A percentile compares a stretch with the other conserved stretches of the same genome.
phyloP scores from a whole-genome alignment of 129 eudicot species.

The Cynara cardunculus region DNA sequence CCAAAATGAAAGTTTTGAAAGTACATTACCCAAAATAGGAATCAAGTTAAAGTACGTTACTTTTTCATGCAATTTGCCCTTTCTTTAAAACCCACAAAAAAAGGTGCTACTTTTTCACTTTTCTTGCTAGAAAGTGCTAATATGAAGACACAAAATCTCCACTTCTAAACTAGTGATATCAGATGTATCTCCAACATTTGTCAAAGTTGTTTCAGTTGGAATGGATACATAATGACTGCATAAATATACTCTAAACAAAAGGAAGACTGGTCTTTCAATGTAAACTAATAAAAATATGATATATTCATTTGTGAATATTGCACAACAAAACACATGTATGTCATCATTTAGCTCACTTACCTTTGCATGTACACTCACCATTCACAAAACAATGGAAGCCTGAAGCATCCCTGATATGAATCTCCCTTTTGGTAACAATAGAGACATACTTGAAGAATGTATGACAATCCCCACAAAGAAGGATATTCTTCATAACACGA shows the following conservation, averaged over 20 bases:
- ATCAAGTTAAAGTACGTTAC: too few relatives aligned
- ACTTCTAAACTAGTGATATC: background rate
- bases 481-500: conserved; percentile 65
- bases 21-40: too few relatives aligned
- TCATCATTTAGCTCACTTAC: conserved; percentile 30
- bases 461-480: conserved; percentile 92
- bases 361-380: conserved; percentile 78
- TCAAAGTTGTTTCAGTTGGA: background rate
- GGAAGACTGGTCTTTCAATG: background rate
- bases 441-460: conserved; percentile 73
- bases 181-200: background rate
- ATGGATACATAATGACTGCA: background rate
- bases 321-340: conserved; percentile 1
- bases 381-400: conserved; percentile 76
- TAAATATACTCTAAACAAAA: background rate
- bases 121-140: background rate
- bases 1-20: too few relatives aligned
- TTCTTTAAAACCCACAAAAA: too few relatives aligned
- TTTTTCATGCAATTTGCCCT: too few relatives aligned
- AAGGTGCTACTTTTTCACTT: background rate
- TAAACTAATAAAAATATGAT: background rate
- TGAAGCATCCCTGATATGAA: conserved; percentile 76
- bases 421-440: conserved; percentile 70
- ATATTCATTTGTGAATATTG: background rate
- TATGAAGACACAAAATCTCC: background rate